Conservation (phyloP, 2,329 filamentous ascomycete genomes). For the Diaporthe sp. region DNA sequence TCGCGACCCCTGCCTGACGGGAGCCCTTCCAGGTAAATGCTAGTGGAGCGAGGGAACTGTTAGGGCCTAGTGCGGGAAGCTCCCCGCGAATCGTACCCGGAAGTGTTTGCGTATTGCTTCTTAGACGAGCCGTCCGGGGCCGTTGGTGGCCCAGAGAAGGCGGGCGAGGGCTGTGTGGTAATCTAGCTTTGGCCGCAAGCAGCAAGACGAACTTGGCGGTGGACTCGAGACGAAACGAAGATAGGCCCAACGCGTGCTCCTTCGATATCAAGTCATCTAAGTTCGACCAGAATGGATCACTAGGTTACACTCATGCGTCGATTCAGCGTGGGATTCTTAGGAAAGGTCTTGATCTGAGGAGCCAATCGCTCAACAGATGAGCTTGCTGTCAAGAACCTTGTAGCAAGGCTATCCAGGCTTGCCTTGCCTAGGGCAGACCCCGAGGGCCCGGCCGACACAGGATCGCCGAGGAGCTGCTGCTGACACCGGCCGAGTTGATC, state of each 20-base stretch:
- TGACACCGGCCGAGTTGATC: slow-evolving; percentile 28
- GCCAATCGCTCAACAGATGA: slow-evolving; percentile 37
- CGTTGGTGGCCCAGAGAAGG: slow-evolving; percentile 22
- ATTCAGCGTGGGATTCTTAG: slow-evolving; percentile 22
- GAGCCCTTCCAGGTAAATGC: slow-evolving; percentile 33
- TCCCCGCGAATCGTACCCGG: slow-evolving; percentile 35
- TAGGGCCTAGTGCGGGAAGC: slow-evolving; percentile 38
- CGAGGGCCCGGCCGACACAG: slow-evolving; percentile 27
- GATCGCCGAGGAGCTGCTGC: slow-evolving; percentile 27
- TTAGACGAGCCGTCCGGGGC: slow-evolving; percentile 10
- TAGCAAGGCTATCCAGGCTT: slow-evolving; percentile 31
- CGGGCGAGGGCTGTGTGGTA: slow-evolving; percentile 32
- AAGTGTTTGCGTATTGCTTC: slow-evolving; percentile 21
- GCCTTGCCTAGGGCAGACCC: slow-evolving; percentile 26
- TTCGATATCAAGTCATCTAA: slow-evolving; percentile 35
- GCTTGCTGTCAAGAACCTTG: slow-evolving; percentile 30
- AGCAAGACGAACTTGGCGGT: slow-evolving; percentile 34
- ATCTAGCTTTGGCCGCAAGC: slow-evolving; percentile 26
- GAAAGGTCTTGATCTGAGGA: slow-evolving; percentile 30
- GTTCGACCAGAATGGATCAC: slow-evolving; percentile 26
- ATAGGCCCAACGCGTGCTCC: slow-evolving; percentile 24
- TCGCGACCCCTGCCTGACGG: slow-evolving; percentile 34
- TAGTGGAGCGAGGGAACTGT: slow-evolving; percentile 37
- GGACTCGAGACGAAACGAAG: slow-evolving; percentile 34
- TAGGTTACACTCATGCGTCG: slow-evolving; percentile 29